These are phyloP conservation scores for Arabidopsis hybrid DNA, from an alignment of 441 rosid species.

Conservation along the genomic window DNA sequence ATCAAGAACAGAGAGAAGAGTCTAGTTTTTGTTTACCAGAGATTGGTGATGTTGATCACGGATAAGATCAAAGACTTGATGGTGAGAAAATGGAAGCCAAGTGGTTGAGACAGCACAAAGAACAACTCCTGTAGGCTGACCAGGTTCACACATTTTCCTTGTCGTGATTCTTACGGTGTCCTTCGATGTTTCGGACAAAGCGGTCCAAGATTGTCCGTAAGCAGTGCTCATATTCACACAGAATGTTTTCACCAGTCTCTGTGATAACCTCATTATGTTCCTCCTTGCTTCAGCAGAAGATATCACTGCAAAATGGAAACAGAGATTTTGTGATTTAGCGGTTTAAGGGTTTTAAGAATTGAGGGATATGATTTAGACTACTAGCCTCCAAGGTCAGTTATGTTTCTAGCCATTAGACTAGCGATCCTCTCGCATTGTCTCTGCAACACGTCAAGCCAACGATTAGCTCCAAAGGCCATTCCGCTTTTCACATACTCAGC, in stretches of 20 bases:
- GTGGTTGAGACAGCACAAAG: slow-evolving; percentile 86
- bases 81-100: slow-evolving; percentile 82
- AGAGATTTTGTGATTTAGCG: neutral
- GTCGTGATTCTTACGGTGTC: slow-evolving; percentile 78
- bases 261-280: slow-evolving; percentile 79
- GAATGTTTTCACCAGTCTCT: slow-evolving; percentile 82
- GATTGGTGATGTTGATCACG: slow-evolving; percentile 79
- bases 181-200: slow-evolving; percentile 61
- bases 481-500: slow-evolving; percentile 57
- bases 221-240: slow-evolving; percentile 62
- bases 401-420: slow-evolving; percentile 90
- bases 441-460: slow-evolving; percentile 81
- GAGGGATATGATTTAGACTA: slow-evolving; percentile 9
- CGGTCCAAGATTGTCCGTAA: slow-evolving; percentile 85
- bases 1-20: slow-evolving; percentile 17
- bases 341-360: neutral
- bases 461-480: slow-evolving; percentile 81
- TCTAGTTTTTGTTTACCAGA: slow-evolving; percentile 51
- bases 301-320: slow-evolving; percentile 52
- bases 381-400: slow-evolving; percentile 81
- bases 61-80: slow-evolving; percentile 75
- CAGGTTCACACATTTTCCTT: slow-evolving; percentile 69
- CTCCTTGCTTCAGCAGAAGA: slow-evolving; percentile 76
- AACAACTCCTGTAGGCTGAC: slow-evolving; percentile 85
- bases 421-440: slow-evolving; percentile 88